These are phyloP conservation scores for Lepiota brunneoincarnata DNA, from an alignment of 768 basidiomycete species.

Conservation along the genomic window DNA sequence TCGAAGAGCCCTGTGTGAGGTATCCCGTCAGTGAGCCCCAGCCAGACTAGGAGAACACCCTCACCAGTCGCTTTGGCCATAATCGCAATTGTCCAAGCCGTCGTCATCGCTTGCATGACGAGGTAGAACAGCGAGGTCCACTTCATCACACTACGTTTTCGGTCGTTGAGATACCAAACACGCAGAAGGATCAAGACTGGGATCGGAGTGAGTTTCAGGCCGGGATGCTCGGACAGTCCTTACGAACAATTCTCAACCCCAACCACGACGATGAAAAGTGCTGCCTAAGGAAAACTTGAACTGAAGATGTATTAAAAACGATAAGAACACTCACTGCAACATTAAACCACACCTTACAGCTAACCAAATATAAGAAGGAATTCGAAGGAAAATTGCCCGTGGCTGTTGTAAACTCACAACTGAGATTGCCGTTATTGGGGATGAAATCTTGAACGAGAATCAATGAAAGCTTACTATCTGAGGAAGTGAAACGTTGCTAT, in stretches of 20 bases:
- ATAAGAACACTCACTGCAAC: background rate
- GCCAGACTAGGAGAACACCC: background rate
- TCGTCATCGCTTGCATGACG: constrained; percentile 1
- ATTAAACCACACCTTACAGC: constrained; percentile 4
- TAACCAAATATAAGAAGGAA: background rate
- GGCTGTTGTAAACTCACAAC: constrained; percentile 8
- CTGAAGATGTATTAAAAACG: background rate
- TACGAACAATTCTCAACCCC: constrained; percentile 5
- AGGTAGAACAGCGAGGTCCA: constrained; percentile 5
- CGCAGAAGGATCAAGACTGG: constrained; percentile 6
- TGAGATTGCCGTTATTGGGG: too few relatives aligned
- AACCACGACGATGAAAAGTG: background rate
- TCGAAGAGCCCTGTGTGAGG: background rate
- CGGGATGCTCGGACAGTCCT: background rate
- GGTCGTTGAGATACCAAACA: constrained; percentile 1
- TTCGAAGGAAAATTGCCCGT: background rate
- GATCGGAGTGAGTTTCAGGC: background rate
- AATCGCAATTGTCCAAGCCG: constrained; percentile 1
- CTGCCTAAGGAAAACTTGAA: background rate
- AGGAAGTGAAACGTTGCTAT: background rate
- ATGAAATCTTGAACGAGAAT: too few relatives aligned
- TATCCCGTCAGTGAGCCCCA: background rate
- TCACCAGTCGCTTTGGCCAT: background rate
- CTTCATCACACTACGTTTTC: constrained; percentile 2
- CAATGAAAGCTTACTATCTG: background rate